Conservation (phyloP, 2,329 filamentous ascomycete genomes). For the Aspergillus ochraceus region DNA sequence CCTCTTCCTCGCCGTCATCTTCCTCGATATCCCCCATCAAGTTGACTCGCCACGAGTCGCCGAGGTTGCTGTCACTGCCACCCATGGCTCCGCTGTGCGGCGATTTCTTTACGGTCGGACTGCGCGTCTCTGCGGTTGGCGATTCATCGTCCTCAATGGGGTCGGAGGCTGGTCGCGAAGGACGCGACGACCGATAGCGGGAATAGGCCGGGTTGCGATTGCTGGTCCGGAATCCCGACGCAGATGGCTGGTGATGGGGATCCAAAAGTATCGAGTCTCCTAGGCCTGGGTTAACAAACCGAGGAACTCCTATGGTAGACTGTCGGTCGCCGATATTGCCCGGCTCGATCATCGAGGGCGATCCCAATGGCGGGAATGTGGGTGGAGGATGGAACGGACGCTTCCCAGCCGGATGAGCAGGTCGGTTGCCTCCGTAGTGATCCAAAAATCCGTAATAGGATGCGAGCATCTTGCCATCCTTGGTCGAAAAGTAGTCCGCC, state of each 20-base stretch:
- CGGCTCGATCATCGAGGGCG: constrained; percentile 52
- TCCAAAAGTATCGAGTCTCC: constrained; percentile 47
- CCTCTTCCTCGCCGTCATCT: constrained; percentile 47
- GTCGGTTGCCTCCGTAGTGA: constrained; percentile 77
- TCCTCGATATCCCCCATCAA: constrained; percentile 34
- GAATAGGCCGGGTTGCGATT: constrained; percentile 25
- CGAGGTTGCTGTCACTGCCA: constrained; percentile 58
- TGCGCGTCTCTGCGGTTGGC: constrained; percentile 15
- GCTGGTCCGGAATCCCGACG: constrained; percentile 36
- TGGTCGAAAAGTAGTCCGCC: constrained; percentile 90
- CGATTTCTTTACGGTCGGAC: constrained; percentile 16
- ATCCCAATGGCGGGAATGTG: constrained; percentile 69
- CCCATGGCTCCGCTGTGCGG: constrained; percentile 32
- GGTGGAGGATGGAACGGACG: constrained; percentile 73
- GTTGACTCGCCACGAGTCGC: constrained; percentile 53
- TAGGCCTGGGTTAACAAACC: constrained; percentile 23
- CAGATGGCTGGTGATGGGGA: constrained; percentile 47
- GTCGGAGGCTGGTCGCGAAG: constrained; percentile 25
- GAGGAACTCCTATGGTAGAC: constrained; percentile 30
- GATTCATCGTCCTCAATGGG: constrained; percentile 33
- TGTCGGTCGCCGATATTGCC: constrained; percentile 42
- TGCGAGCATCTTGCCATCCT: constrained; percentile 97
- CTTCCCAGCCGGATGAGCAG: constrained; percentile 50
- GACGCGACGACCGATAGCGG: constrained; percentile 33
- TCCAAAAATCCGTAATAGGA: constrained; percentile 95